Conservation (phyloP, 1,284 basidiomycete genomes). For the Pseudozyma thailandica region DNA sequence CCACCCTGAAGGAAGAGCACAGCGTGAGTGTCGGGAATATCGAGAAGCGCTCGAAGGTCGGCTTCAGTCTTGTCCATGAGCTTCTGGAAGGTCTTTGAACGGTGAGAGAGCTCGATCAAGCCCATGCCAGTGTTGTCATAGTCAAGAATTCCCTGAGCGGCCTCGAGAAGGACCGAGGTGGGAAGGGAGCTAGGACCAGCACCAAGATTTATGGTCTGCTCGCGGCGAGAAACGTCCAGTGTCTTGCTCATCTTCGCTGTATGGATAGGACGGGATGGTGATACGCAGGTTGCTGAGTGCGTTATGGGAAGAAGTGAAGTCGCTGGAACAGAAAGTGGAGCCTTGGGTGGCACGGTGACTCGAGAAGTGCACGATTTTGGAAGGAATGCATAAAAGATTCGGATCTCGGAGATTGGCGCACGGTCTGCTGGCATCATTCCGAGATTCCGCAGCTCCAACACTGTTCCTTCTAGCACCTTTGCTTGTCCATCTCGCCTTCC, state of each 20-base stretch:
- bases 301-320: background rate
- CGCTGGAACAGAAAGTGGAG: background rate
- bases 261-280: background rate
- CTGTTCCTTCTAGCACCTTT: background rate
- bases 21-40: constrained; percentile 60
- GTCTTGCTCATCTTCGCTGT: constrained; percentile 26
- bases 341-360: constrained; percentile 7
- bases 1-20: constrained; percentile 66
- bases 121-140: constrained; percentile 64
- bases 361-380: constrained; percentile 9
- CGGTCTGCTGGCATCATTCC: constrained; percentile 7
- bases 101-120: constrained; percentile 66
- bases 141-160: constrained; percentile 64
- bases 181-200: constrained; percentile 65
- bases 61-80: constrained; percentile 62
- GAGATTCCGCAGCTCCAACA: background rate
- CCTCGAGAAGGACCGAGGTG: constrained; percentile 62
- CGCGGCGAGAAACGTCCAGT: constrained; percentile 46
- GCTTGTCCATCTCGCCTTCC: background rate
- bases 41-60: constrained; percentile 57
- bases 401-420: constrained; percentile 28
- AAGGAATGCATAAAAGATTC: constrained; percentile 4
- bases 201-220: constrained; percentile 65
- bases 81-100: constrained; percentile 61
- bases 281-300: background rate